A percentile compares a stretch with the other conserved stretches of the same genome.
phyloP scores from a whole-genome alignment of 768 basidiomycete genomes.

The Cyathus striatus region DNA sequence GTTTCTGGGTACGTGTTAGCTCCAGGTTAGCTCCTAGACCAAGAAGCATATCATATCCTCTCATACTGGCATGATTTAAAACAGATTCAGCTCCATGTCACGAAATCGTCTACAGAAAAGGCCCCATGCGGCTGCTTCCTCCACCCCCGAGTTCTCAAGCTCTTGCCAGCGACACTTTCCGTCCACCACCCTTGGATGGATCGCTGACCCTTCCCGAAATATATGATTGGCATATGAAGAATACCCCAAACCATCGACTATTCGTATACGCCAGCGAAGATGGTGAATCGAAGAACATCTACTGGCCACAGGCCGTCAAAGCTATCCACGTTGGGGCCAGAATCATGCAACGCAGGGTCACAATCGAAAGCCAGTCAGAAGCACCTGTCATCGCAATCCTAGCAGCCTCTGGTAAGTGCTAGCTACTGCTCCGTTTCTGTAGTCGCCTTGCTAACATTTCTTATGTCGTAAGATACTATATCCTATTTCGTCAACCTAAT shows the following conservation, averaged over 20 bases:
- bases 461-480: not conserved
- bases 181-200: conserved; percentile 23
- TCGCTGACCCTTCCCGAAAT: conserved; percentile 24
- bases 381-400: conserved; percentile 16
- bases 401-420: not conserved
- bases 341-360: conserved; percentile 6
- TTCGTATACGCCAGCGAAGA: conserved; percentile 16
- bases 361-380: conserved; percentile 2
- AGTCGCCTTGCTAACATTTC: not conserved
- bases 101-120: too few relatives aligned
- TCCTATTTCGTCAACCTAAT: conserved; percentile 23
- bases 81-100: too few relatives aligned
- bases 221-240: conserved; percentile 25
- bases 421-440: not conserved
- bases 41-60: too few relatives aligned
- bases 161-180: conserved; percentile 19
- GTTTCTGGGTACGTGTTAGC: too few relatives aligned
- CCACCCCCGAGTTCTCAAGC: conserved; percentile 20
- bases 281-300: conserved; percentile 9
- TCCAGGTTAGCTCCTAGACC: too few relatives aligned
- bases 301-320: conserved; percentile 17
- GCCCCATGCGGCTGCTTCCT: too few relatives aligned
- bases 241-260: conserved; percentile 25
- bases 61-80: too few relatives aligned
- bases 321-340: conserved; percentile 17